A percentile compares a stretch with the other conserved stretches of the same genome.
These are phyloP conservation scores for Phytophthora cactorum DNA, from an alignment of 352 stramenopile genomes.

Conservation along the genomic window DNA sequence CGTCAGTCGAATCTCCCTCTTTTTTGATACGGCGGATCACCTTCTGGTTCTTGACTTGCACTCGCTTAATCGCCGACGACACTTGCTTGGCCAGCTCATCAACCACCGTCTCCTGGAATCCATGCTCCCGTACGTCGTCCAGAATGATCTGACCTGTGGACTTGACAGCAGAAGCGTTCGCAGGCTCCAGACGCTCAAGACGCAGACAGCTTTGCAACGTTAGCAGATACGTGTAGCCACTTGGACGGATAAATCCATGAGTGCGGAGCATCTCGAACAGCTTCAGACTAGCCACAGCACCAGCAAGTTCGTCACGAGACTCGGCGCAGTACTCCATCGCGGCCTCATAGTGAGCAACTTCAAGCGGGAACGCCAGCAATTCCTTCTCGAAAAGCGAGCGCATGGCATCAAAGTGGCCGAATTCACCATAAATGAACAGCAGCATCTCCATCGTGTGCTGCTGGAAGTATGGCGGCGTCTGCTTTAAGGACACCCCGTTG, in stretches of 20 bases:
- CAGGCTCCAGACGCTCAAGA: slow-evolving; percentile 55
- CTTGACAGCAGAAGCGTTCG: slow-evolving; percentile 29
- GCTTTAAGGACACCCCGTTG: slow-evolving; percentile 47
- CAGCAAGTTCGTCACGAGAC: slow-evolving; percentile 33
- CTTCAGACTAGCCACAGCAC: slow-evolving; percentile 58
- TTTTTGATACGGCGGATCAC: slow-evolving; percentile 32
- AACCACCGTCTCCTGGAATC: slow-evolving; percentile 40
- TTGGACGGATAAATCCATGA: slow-evolving; percentile 75
- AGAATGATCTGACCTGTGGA: slow-evolving; percentile 57
- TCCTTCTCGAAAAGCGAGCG: slow-evolving; percentile 57
- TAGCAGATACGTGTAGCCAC: slow-evolving; percentile 74
- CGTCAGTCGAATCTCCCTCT: slow-evolving; percentile 5
- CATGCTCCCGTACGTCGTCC: slow-evolving; percentile 58
- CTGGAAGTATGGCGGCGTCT: slow-evolving; percentile 66
- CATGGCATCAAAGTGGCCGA: slow-evolving; percentile 49
- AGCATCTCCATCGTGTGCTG: slow-evolving; percentile 73
- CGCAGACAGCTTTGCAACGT: slow-evolving; percentile 67
- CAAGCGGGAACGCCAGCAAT: slow-evolving; percentile 55
- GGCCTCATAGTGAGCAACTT: slow-evolving; percentile 65
- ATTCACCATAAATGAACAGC: slow-evolving; percentile 73
- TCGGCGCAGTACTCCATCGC: slow-evolving; percentile 74
- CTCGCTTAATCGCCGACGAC: slow-evolving; percentile 25
- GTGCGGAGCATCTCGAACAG: slow-evolving; percentile 79
- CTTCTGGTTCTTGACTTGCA: slow-evolving; percentile 24
- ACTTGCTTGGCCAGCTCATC: slow-evolving; percentile 40